Evolutionary conservation across 192 early-diverging fungal genomes (phyloP), one percentile per base, ranked within the genome.

Genomic region (Coemansia sp.): DNA sequence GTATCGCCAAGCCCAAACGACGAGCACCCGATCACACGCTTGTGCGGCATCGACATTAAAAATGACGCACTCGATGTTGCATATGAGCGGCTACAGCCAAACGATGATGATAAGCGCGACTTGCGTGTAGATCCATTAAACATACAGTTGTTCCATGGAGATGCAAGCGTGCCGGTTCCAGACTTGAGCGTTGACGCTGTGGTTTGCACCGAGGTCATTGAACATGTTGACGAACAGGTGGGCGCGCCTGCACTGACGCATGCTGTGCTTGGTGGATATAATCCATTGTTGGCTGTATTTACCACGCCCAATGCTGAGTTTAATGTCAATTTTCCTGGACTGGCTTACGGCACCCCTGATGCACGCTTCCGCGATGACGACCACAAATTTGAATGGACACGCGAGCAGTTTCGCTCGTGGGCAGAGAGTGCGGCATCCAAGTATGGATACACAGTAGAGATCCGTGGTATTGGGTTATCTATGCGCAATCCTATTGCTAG

Each of bases 371-470:
- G 95, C 31, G 86, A 95, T 67, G 83, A 82, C 38, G 95, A 98
- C 74, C 95, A 98, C 77, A 88, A 87, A 54, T 98, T 96, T 74
- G 95, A 98, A 80, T 98, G 95, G 95, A 94, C 94, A n/a, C 84
- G 93, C 9, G 67, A 64, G 19, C 86, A 95, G 68, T 98, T 98
- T 73, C 59, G 89, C 60, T 35, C 62, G 0, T 98, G 94, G 94
- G 90, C 87, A 12, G 48, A 57, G 1, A 9, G 27, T 1, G 83
- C 80, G 1, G 91, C 91, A 1, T 11, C 45, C 3, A 31, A 82
- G 29, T 93, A 87, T 58, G 86, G 84, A 2, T 96, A 96, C 69
- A 38, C 43, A 14, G 84, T 88, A 21, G 67, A 65, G 65, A 27
- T 81, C 49, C 57, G 47, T 27, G 87, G 53, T 23, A 81, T 57